A percentile compares a stretch with the other conserved stretches of the same genome.
Conservation (phyloP, 2,329 filamentous ascomycete species). For the Periconia sp. region DNA sequence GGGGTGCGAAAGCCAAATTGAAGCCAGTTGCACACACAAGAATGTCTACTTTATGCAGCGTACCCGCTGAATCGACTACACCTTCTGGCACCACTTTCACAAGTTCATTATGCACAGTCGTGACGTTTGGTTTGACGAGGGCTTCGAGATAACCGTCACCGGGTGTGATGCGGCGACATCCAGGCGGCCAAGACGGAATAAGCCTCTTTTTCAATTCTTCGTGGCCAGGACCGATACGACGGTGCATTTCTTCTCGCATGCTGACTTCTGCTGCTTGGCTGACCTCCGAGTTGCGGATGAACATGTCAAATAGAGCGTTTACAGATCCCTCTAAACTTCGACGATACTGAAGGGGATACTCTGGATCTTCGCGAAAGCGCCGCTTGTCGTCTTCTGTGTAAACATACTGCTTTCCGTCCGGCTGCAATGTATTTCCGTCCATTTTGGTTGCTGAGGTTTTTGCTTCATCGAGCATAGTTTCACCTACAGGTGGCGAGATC, state of each 20-base stretch:
- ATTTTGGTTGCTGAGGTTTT: too few relatives aligned
- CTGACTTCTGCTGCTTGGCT: slow-evolving; percentile 2
- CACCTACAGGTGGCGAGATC: too few relatives aligned
- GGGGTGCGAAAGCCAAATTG: slow-evolving; percentile 45
- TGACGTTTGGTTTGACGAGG: slow-evolving; percentile 64
- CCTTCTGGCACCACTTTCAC: neutral
- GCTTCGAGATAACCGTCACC: slow-evolving; percentile 70
- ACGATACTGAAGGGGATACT: slow-evolving; percentile 8
- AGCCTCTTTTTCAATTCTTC: slow-evolving; percentile 64
- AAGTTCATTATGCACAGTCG: slow-evolving; percentile 3
- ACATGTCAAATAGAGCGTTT: slow-evolving; percentile 12
- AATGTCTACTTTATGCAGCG: slow-evolving; percentile 64
- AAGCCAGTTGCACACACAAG: slow-evolving; percentile 57
- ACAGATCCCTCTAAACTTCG: slow-evolving; percentile 9
- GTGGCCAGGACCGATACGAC: slow-evolving; percentile 33
- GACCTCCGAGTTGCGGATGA: slow-evolving; percentile 7
- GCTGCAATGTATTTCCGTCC: too few relatives aligned
- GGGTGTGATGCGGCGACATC: slow-evolving; percentile 69
- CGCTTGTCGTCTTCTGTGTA: slow-evolving; percentile 2
- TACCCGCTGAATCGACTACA: slow-evolving; percentile 53
- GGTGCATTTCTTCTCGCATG: slow-evolving; percentile 7
- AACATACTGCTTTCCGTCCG: too few relatives aligned
- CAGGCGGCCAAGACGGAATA: slow-evolving; percentile 67
- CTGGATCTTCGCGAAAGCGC: slow-evolving; percentile 6
- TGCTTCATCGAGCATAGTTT: too few relatives aligned